Evolutionary conservation across 345 rosid genomes (phyloP), one percentile per base, ranked within the genome.

Genomic region (Triadica sebifera): DNA sequence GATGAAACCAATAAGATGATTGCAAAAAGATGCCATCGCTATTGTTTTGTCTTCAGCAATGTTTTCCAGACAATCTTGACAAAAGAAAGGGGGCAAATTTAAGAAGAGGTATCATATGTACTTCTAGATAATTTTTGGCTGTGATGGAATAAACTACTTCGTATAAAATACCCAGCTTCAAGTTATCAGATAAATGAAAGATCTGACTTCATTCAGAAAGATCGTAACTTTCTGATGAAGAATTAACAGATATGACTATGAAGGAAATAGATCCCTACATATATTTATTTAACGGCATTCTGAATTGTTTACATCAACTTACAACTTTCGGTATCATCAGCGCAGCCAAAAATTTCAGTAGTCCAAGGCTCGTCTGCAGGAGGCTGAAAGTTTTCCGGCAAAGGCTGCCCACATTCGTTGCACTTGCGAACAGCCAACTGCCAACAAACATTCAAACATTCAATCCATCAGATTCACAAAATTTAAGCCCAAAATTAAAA

Each of bases 351-450:
- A 64, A 95, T 91, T 57, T 96, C 99, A 3, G 96, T 91, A 25
- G 94, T 87, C 99, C 99, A 95, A 59, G 94, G 92, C 81, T 95
- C 99, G 81, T 85, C 94, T 5, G 85, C 88, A 16, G 96, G 99
- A 64, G 92, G 87, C 84, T 87, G 86, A 51, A 87, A 95, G 81
- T 92, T 85, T 58, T 91, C 92, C 16, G 99, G 98, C 69, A 95
- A 83, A 74, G 81, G 55, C 84, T 95, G 99, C 43, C 99, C 99
- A 80, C 99, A 95, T 84, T 95, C 99, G 25, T 87, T 82, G 80
- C 99, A 95, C 86, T 86, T 95, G 43, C 79, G 87, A 67, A 83
- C 93, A 59, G 53, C 57, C 90, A 94, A 81, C 98, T 94, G 84
- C 73, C 65, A 64, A 29, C 11, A 52, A 8, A 10, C 13, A 57